phyloP scores from a whole-genome alignment of 441 rosid genomes.

The Populus hybrid region DNA sequence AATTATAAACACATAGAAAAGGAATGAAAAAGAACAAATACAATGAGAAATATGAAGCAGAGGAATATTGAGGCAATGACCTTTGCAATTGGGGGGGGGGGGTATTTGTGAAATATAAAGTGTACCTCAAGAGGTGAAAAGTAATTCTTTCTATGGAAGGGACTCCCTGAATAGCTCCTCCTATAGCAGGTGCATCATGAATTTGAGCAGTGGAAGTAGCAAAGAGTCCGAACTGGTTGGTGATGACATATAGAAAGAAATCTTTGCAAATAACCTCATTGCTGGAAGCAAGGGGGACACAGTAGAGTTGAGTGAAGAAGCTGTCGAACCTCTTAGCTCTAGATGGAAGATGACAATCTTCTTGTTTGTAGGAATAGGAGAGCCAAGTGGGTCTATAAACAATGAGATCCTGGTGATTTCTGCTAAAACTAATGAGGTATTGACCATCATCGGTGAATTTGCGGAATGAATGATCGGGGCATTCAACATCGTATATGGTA shows the following conservation, averaged over 20 bases:
- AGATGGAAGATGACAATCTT: slow-evolving; percentile 62
- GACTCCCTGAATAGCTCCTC: slow-evolving; percentile 76
- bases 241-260: slow-evolving; percentile 74
- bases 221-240: slow-evolving; percentile 70
- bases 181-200: slow-evolving; percentile 70
- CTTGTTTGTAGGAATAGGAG: slow-evolving; percentile 62
- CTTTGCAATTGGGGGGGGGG: no score
- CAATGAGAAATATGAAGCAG: background rate
- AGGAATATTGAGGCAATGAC: background rate
- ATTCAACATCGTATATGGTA: slow-evolving; percentile 80
- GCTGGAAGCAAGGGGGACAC: slow-evolving; percentile 69
- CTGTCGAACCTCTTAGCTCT: slow-evolving; percentile 77
- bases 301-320: slow-evolving; percentile 74
- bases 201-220: slow-evolving; percentile 89
- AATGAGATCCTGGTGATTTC: slow-evolving; percentile 77
- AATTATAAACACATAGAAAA: slow-evolving; percentile 10
- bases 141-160: slow-evolving; percentile 88
- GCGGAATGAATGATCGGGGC: slow-evolving; percentile 86
- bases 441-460: slow-evolving; percentile 96
- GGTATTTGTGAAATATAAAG: background rate
- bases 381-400: slow-evolving; percentile 92
- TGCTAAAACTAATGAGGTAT: slow-evolving; percentile 85
- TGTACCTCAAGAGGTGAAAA: slow-evolving; percentile 70
- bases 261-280: slow-evolving; percentile 91
- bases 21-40: background rate